Conservation (phyloP, 2,329 filamentous ascomycete genomes). For the Stemphylium lycopersici region DNA sequence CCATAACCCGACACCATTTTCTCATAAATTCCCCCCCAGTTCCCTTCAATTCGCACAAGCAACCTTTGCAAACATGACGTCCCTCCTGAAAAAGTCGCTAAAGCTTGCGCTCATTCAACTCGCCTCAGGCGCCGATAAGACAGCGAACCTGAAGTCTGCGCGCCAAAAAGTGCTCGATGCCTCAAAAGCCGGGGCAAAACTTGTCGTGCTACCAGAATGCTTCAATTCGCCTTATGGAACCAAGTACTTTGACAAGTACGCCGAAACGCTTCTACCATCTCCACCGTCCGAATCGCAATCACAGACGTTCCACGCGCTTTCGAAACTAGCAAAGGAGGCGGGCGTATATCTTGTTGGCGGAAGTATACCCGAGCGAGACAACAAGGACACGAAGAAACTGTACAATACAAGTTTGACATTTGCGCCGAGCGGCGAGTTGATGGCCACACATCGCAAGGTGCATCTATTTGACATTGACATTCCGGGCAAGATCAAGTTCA, state of each 20-base stretch:
- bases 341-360: conserved; percentile 85
- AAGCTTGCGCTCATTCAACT: conserved; percentile 58
- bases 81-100: conserved; percentile 46
- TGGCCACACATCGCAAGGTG: conserved; percentile 90
- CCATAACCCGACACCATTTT: not conserved
- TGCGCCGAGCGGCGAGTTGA: conserved; percentile 73
- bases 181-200: conserved; percentile 73
- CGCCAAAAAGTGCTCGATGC: conserved; percentile 83
- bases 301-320: conserved; percentile 85
- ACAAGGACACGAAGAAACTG: conserved; percentile 64
- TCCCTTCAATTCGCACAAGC: not conserved
- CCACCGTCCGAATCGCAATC: conserved; percentile 73
- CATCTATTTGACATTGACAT: conserved; percentile 99
- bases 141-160: conserved; percentile 80
- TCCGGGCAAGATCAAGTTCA: conserved; percentile 90
- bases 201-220: conserved; percentile 95
- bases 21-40: not conserved
- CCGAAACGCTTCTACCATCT: conserved; percentile 82
- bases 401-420: conserved; percentile 94
- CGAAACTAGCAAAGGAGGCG: conserved; percentile 77
- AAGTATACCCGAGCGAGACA: conserved; percentile 84
- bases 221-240: conserved; percentile 98
- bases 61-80: conserved; percentile 24
- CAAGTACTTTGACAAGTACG: conserved; percentile 88
- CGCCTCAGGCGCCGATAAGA: conserved; percentile 70